Conservation (phyloP, 352 stramenopile species). For the Globisporangium ultimum region DNA sequence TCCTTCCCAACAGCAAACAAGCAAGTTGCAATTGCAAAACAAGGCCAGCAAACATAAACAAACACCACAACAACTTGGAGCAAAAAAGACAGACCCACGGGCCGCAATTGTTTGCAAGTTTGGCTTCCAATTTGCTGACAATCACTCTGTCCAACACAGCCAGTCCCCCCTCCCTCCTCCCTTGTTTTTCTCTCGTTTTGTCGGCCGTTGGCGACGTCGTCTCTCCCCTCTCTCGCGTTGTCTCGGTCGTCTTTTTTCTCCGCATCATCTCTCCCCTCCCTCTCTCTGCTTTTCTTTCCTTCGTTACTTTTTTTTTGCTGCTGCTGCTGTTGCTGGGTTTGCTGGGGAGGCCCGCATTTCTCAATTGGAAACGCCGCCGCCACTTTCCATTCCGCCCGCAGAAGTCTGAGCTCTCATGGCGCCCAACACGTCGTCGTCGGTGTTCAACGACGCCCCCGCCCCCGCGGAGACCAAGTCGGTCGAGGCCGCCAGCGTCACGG, state of each 20-base stretch:
- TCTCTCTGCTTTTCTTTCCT: constrained; percentile 13
- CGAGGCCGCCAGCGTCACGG: constrained; percentile 25
- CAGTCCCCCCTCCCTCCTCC: too few relatives aligned
- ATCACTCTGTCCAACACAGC: too few relatives aligned
- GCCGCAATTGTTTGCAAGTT: too few relatives aligned
- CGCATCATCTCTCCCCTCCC: constrained; percentile 19
- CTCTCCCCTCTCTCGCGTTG: background rate
- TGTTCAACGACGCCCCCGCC: constrained; percentile 52
- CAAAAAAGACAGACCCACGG: too few relatives aligned
- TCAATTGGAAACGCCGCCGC: constrained; percentile 13
- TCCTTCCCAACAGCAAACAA: constrained; percentile 4
- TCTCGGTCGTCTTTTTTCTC: constrained; percentile 3
- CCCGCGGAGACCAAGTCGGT: constrained; percentile 22
- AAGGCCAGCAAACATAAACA: too few relatives aligned
- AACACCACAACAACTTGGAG: too few relatives aligned
- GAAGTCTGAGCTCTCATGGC: constrained; percentile 25
- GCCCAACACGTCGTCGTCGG: constrained; percentile 50
- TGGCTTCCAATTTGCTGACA: too few relatives aligned
- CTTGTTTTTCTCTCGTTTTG: too few relatives aligned
- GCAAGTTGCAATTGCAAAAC: too few relatives aligned
- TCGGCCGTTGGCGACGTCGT: background rate
- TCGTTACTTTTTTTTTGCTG: constrained; percentile 9
- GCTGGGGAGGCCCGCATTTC: constrained; percentile 11
- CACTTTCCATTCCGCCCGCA: too few relatives aligned
- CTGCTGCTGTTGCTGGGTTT: constrained; percentile 5